These are phyloP conservation scores for Anethum foeniculum DNA, from an alignment of 140 eudicot species.

Conservation along the genomic window DNA sequence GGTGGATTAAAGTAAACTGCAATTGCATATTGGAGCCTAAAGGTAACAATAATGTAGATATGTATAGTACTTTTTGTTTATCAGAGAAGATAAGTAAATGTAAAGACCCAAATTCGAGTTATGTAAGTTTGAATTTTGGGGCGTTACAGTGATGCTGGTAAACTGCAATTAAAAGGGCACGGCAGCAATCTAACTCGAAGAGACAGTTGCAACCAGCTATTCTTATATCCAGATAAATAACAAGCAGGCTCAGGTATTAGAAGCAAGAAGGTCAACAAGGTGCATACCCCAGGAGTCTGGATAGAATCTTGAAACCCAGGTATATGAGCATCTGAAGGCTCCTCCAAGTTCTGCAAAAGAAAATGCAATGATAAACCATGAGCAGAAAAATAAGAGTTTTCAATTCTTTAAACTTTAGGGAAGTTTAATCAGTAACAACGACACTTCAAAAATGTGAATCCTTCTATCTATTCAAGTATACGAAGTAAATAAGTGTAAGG, in stretches of 20 bases:
- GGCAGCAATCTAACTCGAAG: background rate
- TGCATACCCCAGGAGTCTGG: slow-evolving; percentile 79
- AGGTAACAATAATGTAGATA: too few species aligned
- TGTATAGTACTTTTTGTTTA: too few species aligned
- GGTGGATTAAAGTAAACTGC: too few species aligned
- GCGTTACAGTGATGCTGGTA: background rate
- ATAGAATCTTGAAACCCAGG: slow-evolving; percentile 57
- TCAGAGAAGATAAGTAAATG: too few species aligned
- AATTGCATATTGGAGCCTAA: too few species aligned
- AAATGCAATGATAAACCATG: background rate
- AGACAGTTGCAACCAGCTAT: background rate
- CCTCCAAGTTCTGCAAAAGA: slow-evolving; percentile 45
- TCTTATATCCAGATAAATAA: background rate
- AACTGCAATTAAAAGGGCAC: background rate
- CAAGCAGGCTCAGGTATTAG: background rate
- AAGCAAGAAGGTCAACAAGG: slow-evolving; percentile 11
- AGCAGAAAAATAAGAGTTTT: background rate
- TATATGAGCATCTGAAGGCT: slow-evolving; percentile 48
- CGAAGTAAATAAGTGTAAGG: background rate
- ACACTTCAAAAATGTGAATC: background rate
- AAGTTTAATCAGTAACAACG: background rate
- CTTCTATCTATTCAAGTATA: background rate
- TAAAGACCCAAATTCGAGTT: too few species aligned
- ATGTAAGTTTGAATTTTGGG: too few species aligned
- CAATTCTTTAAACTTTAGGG: background rate